Percentiles rank a stretch among this genome's conserved stretches.
phyloP scores from a whole-genome alignment of 441 rosid genomes.

The Pelargonium cotyledonis region DNA sequence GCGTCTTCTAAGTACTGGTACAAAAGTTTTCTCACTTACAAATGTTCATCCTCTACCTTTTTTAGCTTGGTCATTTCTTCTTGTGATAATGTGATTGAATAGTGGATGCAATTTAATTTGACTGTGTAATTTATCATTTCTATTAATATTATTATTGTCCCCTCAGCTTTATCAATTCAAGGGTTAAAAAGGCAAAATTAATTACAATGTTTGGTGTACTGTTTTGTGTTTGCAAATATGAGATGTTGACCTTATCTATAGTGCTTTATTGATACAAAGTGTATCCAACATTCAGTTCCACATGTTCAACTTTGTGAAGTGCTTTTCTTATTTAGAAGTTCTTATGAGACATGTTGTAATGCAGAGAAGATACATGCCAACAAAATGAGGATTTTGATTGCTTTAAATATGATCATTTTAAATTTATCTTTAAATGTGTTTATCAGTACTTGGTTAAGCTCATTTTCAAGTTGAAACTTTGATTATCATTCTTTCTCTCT shows the following conservation, averaged over 20 bases:
- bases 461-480: neutral
- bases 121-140: neutral
- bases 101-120: conserved; percentile 5
- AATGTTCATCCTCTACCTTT: neutral
- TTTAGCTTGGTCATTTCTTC: conserved; percentile 14
- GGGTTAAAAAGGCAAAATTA: neutral
- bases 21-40: conserved; percentile 19
- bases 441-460: neutral
- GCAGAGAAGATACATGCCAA: neutral
- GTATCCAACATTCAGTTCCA: neutral
- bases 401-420: neutral
- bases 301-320: neutral
- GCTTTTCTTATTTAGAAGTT: neutral
- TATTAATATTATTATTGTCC: neutral
- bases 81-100: neutral
- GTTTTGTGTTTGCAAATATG: neutral
- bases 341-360: neutral
- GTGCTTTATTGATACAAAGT: neutral
- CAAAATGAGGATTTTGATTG: neutral
- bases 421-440: neutral
- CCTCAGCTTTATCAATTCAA: neutral
- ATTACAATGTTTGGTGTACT: neutral
- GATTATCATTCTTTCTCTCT: neutral
- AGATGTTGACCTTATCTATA: neutral
- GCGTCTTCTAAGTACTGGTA: conserved; percentile 76